Base-by-base conservation (phyloP, 2,329 filamentous ascomycete species). In the Botrytis byssoidea region DNA sequence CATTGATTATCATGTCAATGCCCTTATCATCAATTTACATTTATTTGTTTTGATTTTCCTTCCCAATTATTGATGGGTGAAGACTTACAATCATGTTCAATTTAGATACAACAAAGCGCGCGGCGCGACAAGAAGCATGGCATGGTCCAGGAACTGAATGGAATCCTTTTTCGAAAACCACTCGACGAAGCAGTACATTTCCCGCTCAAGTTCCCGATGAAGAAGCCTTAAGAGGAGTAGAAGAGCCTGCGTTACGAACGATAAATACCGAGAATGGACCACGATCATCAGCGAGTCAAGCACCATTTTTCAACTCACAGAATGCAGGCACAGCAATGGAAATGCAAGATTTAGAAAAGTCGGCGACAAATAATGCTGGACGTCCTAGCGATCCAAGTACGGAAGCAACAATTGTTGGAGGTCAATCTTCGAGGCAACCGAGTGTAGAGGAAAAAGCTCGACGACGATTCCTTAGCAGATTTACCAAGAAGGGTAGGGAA, bases 121-220 rank as follows among this genome's bases (percentile, higher is more conserved):
- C 76, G 51, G 80, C 80, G 74, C 76, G 77, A 60, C 79, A 79
- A 69, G 79, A 80, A 68, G 80, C 80, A 44, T 80, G 79, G 79
- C 78, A 79, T 70, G 75, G 77, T 16, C 66, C 66, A 22, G 66
- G 66, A 32, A 68, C 66, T 71, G 77, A 80, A 55, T 78, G 66
- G n/a, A 81, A 81, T 71, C 79, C 80, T 7, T 81, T 78, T 65
- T 73, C 75, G 25, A 79, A 79, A 67, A 78, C 73, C 16, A 74
- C 71, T 4, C 71, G 78, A 44, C 75, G 77, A 10, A 77, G 72
- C 44, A 78, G 32, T 25, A 72, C 70, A 32, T 69, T 67, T 32
- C 70, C 70, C n/a, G 29, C 63, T 3, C 68, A 67, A 46, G 35
- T 35, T 29, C 37, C 20, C 16, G 75, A 77, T 67, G 44, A 74